Base-by-base conservation (phyloP, 2,329 filamentous ascomycete genomes). In the Penicillium sp. region DNA sequence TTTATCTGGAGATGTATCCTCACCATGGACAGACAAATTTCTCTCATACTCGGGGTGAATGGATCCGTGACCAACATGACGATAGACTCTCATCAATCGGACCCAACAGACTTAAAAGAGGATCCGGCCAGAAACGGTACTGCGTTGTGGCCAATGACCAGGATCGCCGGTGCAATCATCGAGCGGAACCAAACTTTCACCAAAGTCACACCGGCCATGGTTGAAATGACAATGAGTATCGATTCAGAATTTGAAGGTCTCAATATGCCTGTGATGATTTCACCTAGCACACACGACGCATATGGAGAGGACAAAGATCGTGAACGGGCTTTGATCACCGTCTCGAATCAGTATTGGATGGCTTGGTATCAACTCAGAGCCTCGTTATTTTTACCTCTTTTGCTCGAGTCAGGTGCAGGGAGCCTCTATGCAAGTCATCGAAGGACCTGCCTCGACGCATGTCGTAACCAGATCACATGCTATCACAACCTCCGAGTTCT, bases 141-240 rank as follows among this genome's bases (percentile, higher is more conserved):
- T 7, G 34, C 22, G 45, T 34, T 57, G 45, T 21, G 48, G 21
- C 24, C 21, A 2, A 48, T 59, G 42, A 29, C 45, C 50, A 52
- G 48, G 11, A 53, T 55, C 16, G 57, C 57, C 10, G 51, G 51
- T 9, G 55, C 34, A 18, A 46, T 59, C n/a, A 57, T 57, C n/a
- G 57, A 59, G 27, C 51, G 54, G 9, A 59, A 59, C 32, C 54
- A 59, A 27, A 57, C 4, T 5, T 59, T 57, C 14, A 41, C 18
- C 14, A 42, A 32, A 16, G 38, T 53, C 29, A 50, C 45, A 9
- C 51, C 57, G 1, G 16, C n/a, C 6, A 59, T 59, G 57, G 14
- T 48, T 2, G 13, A 44, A 14, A 55, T 55, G 48, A 57, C 57
- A 9, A 45, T 57, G 13, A 41, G 11, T 22, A 59, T 59, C 11